These are phyloP conservation scores for Symmetrospora coprosmae DNA, from an alignment of 768 basidiomycete genomes.

Conservation along the genomic window DNA sequence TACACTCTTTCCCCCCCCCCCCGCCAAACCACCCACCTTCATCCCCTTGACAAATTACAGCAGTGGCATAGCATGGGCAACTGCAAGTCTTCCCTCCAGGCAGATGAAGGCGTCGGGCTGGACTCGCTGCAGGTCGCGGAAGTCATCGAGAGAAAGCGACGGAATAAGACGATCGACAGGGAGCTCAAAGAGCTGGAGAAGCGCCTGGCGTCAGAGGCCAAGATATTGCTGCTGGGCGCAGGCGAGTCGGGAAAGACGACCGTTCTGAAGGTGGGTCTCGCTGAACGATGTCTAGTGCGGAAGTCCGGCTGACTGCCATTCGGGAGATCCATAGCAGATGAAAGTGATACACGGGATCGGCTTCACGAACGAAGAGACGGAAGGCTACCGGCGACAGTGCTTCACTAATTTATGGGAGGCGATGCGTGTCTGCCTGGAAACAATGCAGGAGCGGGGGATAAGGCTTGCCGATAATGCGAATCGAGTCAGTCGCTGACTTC, in stretches of 20 bases:
- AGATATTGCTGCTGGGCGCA: slow-evolving; percentile 5
- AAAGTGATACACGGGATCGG: slow-evolving; percentile 76
- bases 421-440: slow-evolving; percentile 63
- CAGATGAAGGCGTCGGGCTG: no score
- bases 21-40: no score
- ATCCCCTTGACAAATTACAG: no score
- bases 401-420: slow-evolving; percentile 84
- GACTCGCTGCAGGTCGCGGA: no score
- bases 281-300: not conserved
- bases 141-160: no score
- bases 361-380: slow-evolving; percentile 66
- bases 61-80: no score
- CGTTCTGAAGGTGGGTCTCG: no score
- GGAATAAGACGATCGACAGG: not conserved
- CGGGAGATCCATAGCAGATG: slow-evolving; percentile 77
- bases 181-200: slow-evolving; percentile 21
- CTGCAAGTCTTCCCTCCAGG: no score
- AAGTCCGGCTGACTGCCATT: not conserved
- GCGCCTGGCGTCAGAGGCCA: slow-evolving; percentile 20
- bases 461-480: slow-evolving; percentile 50
- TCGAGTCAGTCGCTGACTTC: slow-evolving; percentile 28
- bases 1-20: no score
- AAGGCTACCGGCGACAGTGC: slow-evolving; percentile 75
- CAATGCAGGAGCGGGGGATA: slow-evolving; percentile 78
- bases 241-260: slow-evolving; percentile 19